phyloP scores from a whole-genome alignment of 225 moss, liverwort and hornwort species.

The Bryum argenteum region DNA sequence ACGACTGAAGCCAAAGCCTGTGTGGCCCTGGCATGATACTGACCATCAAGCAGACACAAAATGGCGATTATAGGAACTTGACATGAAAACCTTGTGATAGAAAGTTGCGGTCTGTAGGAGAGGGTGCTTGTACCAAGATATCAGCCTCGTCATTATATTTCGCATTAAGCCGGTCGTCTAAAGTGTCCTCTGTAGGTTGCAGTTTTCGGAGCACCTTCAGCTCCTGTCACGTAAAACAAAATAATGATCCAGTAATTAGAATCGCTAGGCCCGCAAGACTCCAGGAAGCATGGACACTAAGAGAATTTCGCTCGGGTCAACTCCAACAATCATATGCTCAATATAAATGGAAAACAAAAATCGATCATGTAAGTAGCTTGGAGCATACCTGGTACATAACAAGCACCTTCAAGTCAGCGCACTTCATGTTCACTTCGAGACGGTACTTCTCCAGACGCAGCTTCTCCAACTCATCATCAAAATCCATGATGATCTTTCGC shows the following conservation, averaged over 20 bases:
- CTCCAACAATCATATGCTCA: neutral
- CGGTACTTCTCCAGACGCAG: slow-evolving; percentile 70
- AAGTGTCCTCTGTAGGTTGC: slow-evolving; percentile 75
- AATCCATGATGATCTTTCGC: slow-evolving; percentile 50
- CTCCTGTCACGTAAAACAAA: slow-evolving; percentile 51
- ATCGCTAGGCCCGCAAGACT: neutral
- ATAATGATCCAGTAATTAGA: slow-evolving; percentile 15
- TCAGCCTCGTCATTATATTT: slow-evolving; percentile 62
- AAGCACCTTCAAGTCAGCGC: slow-evolving; percentile 85
- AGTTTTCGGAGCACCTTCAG: slow-evolving; percentile 71
- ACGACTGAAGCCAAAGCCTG: neutral
- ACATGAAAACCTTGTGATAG: slow-evolving; percentile 1
- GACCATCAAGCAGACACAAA: neutral
- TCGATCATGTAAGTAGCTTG: neutral
- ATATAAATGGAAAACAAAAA: neutral
- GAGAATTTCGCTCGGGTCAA: neutral
- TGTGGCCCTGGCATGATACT: too few relatives aligned
- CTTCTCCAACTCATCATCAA: slow-evolving; percentile 72
- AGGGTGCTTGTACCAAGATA: slow-evolving; percentile 49
- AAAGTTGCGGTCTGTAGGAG: slow-evolving; percentile 6
- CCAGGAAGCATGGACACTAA: neutral
- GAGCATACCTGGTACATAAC: slow-evolving; percentile 70
- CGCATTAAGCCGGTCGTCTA: slow-evolving; percentile 61
- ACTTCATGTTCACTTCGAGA: slow-evolving; percentile 84
- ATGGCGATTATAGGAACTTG: slow-evolving; percentile 1